Base-by-base conservation (phyloP, 768 basidiomycete species). In the Brasilioporus rufonigricans region DNA sequence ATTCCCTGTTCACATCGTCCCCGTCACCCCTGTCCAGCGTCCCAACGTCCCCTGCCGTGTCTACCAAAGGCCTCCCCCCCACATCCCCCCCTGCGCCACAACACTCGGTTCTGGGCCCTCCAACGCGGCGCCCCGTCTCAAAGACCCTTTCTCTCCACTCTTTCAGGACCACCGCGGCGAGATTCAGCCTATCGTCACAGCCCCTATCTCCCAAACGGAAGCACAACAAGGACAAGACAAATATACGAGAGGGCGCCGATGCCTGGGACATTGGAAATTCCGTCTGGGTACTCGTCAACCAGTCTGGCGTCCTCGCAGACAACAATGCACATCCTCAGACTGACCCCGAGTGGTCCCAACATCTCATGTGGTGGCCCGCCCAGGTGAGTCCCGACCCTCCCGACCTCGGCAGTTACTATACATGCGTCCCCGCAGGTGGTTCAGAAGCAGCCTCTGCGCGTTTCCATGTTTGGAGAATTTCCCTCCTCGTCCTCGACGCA, bases 291-390 rank as follows among this genome's bases (percentile, higher is more conserved):
- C 71, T 80, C 1, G 65, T 86, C 50, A 73, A 82, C 48, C 68
- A 71, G 18, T 64, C 59, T 6, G 76, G 74, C 16, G 55, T 64
- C 12, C 64, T 78, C 16, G 71, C 68, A 9, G 69, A 74, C 36
- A 68, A 63, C n/a, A 23, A 26, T 19, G 61, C 63, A 21, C 59
- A 69, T 21, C 45, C 63, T 21, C 65, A 63, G 3, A 67, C 56
- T 13, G 69, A 71, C 16, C 54, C 57, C 35, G 57, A 62, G 12
- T 52, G 16, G 4, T 44, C 56, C 8, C 57, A 61, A 6, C 44
- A 49, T 29, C 59, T 66, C 53, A 68, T 82, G 36, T 90, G 88
- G 88, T 90, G 88, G 88, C 88, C 88, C 21, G 85, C 77, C 27
- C 77, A 79, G 74, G 88, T 88, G 62, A 59, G 74, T 69, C 24